Evolutionary conservation across 164 flowering plant genomes (phyloP).

Genomic region (Taxillus chinensis): DNA sequence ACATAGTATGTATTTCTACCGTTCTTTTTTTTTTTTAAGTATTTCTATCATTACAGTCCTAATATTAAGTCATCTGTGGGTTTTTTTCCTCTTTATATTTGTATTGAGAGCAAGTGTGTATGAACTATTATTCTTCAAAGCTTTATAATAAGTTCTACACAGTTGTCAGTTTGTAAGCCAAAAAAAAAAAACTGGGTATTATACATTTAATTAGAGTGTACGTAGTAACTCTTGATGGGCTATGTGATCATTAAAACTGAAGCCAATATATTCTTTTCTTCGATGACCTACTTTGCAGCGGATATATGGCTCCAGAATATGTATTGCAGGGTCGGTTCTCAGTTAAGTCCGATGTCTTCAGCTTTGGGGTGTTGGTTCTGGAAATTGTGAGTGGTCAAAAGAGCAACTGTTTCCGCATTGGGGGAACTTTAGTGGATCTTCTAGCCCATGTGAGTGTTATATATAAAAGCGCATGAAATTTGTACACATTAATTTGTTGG

Average conservation of each 20-base stretch:
- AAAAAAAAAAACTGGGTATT: too few relatives aligned
- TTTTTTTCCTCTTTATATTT: too few relatives aligned
- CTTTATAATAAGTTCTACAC: too few relatives aligned
- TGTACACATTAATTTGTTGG: too few relatives aligned
- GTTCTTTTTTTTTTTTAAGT: background rate
- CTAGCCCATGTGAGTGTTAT: slow-evolving; percentile 21
- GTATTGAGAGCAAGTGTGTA: too few relatives aligned
- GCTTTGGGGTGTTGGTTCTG: slow-evolving; percentile 13
- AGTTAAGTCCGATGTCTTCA: slow-evolving; percentile 6
- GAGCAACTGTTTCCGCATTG: background rate
- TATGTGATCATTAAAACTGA: too few relatives aligned
- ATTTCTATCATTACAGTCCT: too few relatives aligned
- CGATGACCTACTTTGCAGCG: slow-evolving; percentile 7
- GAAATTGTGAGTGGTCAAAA: slow-evolving; percentile 19
- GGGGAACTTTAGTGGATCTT: slow-evolving; percentile 2
- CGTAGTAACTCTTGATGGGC: too few relatives aligned
- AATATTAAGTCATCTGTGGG: too few relatives aligned
- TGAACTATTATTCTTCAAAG: too few relatives aligned
- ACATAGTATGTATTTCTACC: slow-evolving; percentile 27
- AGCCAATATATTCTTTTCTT: background rate
- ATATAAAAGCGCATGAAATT: background rate
- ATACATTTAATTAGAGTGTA: too few relatives aligned
- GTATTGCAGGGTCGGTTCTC: slow-evolving; percentile 21
- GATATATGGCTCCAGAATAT: slow-evolving; percentile 16
- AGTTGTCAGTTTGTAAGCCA: too few relatives aligned